Evolutionary conservation across 306 rosid genomes (phyloP).

Genomic region (Cucumis melo): DNA sequence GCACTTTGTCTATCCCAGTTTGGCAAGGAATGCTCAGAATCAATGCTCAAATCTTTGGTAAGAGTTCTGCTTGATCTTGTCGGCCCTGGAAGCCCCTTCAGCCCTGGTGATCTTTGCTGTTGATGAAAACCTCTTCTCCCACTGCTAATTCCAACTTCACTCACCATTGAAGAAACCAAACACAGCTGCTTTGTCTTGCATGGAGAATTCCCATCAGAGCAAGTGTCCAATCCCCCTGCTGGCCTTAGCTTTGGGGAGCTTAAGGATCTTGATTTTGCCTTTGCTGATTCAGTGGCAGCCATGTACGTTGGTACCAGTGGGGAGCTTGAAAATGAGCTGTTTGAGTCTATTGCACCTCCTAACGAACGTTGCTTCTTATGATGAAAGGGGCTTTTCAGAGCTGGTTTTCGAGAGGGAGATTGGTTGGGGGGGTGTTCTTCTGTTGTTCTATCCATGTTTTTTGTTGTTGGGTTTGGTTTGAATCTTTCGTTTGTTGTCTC

Average conservation of each 20-base stretch:
- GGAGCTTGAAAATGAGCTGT: conserved; percentile 41
- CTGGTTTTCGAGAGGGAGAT: conserved; percentile 41
- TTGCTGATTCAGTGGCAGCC: conserved; percentile 94
- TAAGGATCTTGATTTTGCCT: conserved; percentile 51
- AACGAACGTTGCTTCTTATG: conserved; percentile 48
- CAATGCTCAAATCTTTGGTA: conserved; percentile 44
- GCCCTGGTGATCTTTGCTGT: conserved; percentile 66
- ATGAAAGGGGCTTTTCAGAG: conserved; percentile 27
- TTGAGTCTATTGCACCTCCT: conserved; percentile 28
- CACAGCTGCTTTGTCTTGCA: conserved; percentile 59
- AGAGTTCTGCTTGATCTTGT: conserved; percentile 38
- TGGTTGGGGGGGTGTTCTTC: conserved; percentile 40
- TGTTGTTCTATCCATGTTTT: conserved; percentile 10
- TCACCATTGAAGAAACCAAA: conserved; percentile 30
- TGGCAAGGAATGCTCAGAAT: conserved; percentile 55
- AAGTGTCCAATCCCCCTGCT: conserved; percentile 32
- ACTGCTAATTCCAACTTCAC: conserved; percentile 33
- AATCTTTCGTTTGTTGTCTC: conserved; percentile 25
- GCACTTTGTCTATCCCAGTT: conserved; percentile 39
- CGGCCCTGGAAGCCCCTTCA: conserved; percentile 69
- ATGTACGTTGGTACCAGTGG: conserved; percentile 75
- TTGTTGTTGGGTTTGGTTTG: conserved; percentile 26
- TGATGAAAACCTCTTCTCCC: conserved; percentile 18
- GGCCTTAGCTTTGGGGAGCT: conserved; percentile 65
- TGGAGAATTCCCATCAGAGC: conserved; percentile 58